Evolutionary conservation across 1,139 yeast species (phyloP).

Genomic region (Geotrichum macrosporum): DNA sequence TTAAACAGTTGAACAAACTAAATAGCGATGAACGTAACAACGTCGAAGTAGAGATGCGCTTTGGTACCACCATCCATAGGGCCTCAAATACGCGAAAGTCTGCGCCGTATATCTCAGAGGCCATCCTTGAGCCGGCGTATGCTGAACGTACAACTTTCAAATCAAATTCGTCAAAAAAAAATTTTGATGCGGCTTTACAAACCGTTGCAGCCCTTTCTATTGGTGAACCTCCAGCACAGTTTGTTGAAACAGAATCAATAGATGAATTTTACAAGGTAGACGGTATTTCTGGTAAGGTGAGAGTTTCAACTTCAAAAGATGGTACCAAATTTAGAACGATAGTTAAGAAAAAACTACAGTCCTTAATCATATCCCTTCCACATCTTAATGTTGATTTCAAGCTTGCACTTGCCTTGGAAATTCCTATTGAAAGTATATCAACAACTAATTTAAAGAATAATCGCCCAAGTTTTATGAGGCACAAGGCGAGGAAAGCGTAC

Average conservation of each 20-base stretch:
- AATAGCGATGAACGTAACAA: slow-evolving; percentile 4
- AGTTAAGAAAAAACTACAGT: not conserved
- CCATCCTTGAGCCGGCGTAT: not conserved
- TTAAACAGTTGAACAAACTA: slow-evolving; percentile 4
- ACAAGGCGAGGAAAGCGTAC: not conserved
- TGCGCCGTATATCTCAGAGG: not conserved
- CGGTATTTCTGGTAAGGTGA: not conserved
- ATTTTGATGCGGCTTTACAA: not conserved
- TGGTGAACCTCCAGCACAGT: not conserved
- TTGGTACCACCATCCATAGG: slow-evolving; percentile 3
- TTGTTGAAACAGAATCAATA: not conserved
- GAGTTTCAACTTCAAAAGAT: slow-evolving; percentile 1
- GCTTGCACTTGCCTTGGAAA: slow-evolving; percentile 4
- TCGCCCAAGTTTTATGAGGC: not conserved
- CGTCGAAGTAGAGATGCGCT: slow-evolving; percentile 9
- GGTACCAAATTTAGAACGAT: not conserved
- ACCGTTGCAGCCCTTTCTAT: not conserved
- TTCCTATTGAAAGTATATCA: not conserved
- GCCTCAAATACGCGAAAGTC: not conserved
- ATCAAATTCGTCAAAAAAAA: not conserved
- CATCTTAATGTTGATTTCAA: slow-evolving; percentile 1
- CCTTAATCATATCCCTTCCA: slow-evolving; percentile 6
- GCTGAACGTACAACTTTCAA: not conserved
- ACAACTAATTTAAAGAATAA: not conserved
- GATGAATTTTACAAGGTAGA: slow-evolving; percentile 1